Evolutionary conservation across 2,329 filamentous ascomycete species (phyloP).

Genomic region (Pseudocercospora fijiensis): DNA sequence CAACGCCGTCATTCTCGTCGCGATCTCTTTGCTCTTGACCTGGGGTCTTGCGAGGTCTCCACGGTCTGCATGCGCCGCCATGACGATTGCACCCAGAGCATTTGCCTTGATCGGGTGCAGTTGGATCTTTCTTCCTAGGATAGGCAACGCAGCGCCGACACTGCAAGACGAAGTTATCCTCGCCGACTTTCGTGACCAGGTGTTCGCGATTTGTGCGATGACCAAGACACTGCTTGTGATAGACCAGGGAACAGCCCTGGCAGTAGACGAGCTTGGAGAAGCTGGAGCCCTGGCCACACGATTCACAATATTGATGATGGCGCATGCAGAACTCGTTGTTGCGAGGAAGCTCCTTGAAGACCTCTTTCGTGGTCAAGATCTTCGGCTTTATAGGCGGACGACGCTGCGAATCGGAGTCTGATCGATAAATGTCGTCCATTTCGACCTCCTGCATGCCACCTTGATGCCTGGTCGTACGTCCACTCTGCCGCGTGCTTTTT

Average conservation of each 20-base stretch:
- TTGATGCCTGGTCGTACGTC: constrained; percentile 47
- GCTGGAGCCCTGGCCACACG: constrained; percentile 61
- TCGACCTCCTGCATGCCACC: constrained; percentile 55
- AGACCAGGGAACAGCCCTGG: constrained; percentile 83
- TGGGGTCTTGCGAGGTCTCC: constrained; percentile 69
- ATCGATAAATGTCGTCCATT: constrained; percentile 57
- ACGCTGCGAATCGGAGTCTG: constrained; percentile 43
- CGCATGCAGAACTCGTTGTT: constrained; percentile 66
- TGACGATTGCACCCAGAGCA: constrained; percentile 68
- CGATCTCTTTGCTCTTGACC: constrained; percentile 82
- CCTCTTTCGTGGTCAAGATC: constrained; percentile 64
- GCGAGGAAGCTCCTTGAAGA: constrained; percentile 63
- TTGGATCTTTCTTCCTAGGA: constrained; percentile 65
- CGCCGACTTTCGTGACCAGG: constrained; percentile 77
- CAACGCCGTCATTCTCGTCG: constrained; percentile 72
- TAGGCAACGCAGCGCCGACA: constrained; percentile 79
- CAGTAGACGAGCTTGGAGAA: constrained; percentile 78
- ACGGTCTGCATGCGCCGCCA: constrained; percentile 71
- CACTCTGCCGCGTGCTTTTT: constrained; percentile 44
- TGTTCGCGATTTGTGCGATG: constrained; percentile 74
- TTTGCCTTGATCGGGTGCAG: constrained; percentile 66
- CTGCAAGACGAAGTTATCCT: constrained; percentile 79
- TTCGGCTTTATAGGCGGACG: constrained; percentile 50
- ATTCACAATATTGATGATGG: constrained; percentile 71
- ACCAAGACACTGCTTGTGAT: constrained; percentile 81